Evolutionary conservation across 2,329 filamentous ascomycete species (phyloP).

Genomic region (Trichoderma sp.): DNA sequence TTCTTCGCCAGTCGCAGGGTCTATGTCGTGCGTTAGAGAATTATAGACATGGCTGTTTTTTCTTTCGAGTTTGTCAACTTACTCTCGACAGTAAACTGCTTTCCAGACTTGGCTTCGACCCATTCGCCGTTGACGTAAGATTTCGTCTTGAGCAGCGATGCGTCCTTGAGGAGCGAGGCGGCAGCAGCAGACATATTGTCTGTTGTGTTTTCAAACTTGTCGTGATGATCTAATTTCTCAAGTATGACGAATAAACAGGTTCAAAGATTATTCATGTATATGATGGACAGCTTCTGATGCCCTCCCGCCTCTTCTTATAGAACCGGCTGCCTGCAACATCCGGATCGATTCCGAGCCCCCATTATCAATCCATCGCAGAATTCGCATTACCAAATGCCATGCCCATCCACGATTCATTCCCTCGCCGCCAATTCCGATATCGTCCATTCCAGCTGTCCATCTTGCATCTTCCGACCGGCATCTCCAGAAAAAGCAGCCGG

Average conservation of each 20-base stretch:
- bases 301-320: neutral
- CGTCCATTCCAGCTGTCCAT: neutral
- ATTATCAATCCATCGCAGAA: neutral
- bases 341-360: constrained; percentile 70
- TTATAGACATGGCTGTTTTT: neutral
- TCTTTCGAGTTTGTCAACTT: neutral
- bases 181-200: constrained; percentile 38
- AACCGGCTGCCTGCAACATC: constrained; percentile 63
- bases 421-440: neutral
- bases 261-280: constrained; percentile 36
- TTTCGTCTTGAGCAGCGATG: neutral
- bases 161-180: constrained; percentile 61
- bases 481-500: neutral
- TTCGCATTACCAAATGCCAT: neutral
- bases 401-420: neutral
- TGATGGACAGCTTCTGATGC: neutral
- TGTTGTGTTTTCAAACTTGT: neutral
- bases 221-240: neutral
- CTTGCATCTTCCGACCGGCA: neutral
- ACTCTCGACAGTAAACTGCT: neutral
- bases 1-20: neutral
- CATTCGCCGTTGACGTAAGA: constrained; percentile 1
- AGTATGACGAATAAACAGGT: neutral
- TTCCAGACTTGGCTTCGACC: neutral
- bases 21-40: neutral